Evolutionary conservation across 768 basidiomycete species (phyloP), one percentile per base, ranked within the genome.

Genomic region (Amanita jacksonii): DNA sequence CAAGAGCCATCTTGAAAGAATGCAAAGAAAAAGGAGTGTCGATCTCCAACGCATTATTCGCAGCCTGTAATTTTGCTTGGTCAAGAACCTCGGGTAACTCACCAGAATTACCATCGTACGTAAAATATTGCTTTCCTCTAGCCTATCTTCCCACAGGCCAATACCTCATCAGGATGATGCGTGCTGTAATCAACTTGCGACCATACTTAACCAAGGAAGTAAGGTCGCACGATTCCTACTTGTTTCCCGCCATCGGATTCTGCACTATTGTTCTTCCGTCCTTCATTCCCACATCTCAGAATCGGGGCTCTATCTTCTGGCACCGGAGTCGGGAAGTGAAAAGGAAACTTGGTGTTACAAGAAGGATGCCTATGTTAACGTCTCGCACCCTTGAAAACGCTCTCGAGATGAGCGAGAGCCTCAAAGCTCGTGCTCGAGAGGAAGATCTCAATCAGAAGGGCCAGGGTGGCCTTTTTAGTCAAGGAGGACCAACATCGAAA

Each of bases 141-240:
- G 18, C 24, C 22, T 25, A 16, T 19, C 24, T 9, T 33, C 19
- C 34, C 19, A 19, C 51, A 43, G 38, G n/a, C n/a, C n/a, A n/a
- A 35, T 43, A 23, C 4, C 42, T 32, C 15, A 25, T 18, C 46
- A 81, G 78, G 44, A 76, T 90, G 77, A 80, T 91, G 75, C 91
- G 91, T 59, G 85, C 85, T 6, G 86, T 88, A 9, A 65, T 89
- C 38, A 91, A 90, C 60, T 63, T 89, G 30, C 75, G 88, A 3
- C 77, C 81, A 4, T 71, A 75, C 55, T 62, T 79, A 31, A 53
- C 63, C 31, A 62, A 63, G 19, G 62, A 66, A 43, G 67, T 64
- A 40, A 54, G 67, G 3, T 54, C 66, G 15, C 65, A 72, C 50
- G 70, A 73, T 48, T 87, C 85, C 8, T 85, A 85, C 64, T 87